Base-by-base conservation (phyloP, 2,329 filamentous ascomycete species). In the Pyricularia grisea region DNA sequence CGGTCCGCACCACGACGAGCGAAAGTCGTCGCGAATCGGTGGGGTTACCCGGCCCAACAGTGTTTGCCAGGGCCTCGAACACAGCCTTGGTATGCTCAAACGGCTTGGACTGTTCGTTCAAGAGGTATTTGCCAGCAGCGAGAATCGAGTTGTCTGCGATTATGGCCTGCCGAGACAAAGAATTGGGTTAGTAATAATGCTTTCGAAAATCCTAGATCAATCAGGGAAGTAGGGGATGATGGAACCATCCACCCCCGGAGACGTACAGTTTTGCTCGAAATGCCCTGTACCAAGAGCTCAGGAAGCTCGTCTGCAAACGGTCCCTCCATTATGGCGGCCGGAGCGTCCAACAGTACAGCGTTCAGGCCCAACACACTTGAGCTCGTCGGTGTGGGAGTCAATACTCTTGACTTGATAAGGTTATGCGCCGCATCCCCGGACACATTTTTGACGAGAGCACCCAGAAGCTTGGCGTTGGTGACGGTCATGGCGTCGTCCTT, bases 81-180 rank as follows among this genome's bases (percentile, higher is more conserved):
- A 98, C 84, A 3, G 88, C 85, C 79, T 94, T 96, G 69, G 88
- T 90, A 31, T 86, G 85, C 75, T 97, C 93, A 74, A 91, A 95
- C 66, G 84, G 84, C 77, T 90, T 92, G 64, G 86, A 79, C 20
- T 88, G 86, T 58, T 90, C 85, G 2, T 87, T 85, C 17, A 98
- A 84, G 11, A 98, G 84, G 76, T 93, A 96, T 79, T 98, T 98
- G 73, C 94, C 95, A 25, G 93, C 90, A 55, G 94, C 94, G 36
- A 97, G 84, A 70, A 97, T 92, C 73, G 88, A 90, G 77, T 97
- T 97, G 76, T 97, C 92, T 67, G 92, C 88, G 70, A 98, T 89
- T 77, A 91, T 93, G n/a, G 90, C 85, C 88, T 94, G 73, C 17
- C 20, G n/a, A 31, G 25, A 65, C 68, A 70, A 61, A 68, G 23